Percentiles rank a stretch among this genome's conserved stretches.
Conservation (phyloP, 192 early-diverging fungal species). For the Coemansia sp. region DNA sequence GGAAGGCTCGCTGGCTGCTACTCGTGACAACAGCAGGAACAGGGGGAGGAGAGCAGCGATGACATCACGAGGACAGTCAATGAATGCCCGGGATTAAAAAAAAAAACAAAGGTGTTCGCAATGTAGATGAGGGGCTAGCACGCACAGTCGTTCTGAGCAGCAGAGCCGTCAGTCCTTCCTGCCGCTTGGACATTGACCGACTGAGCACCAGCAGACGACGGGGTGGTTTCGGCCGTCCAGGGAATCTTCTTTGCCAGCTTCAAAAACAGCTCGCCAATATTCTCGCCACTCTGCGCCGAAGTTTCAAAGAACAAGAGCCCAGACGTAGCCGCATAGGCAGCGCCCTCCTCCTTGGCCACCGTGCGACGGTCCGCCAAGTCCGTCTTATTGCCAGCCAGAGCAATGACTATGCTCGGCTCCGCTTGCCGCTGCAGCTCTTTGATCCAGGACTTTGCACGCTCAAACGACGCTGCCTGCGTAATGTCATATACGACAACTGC, state of each 20-base stretch:
- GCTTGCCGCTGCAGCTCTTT: slow-evolving; percentile 92
- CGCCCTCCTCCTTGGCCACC: slow-evolving; percentile 70
- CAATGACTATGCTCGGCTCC: slow-evolving; percentile 88
- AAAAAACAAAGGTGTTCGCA: background rate
- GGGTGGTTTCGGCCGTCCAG: slow-evolving; percentile 18
- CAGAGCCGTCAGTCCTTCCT: slow-evolving; percentile 6
- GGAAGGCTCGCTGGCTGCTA: too few relatives aligned
- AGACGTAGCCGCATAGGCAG: slow-evolving; percentile 71
- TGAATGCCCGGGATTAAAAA: background rate
- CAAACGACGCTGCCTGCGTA: slow-evolving; percentile 79
- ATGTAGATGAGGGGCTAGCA: slow-evolving; percentile 21
- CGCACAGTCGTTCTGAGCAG: slow-evolving; percentile 32
- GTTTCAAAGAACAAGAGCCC: slow-evolving; percentile 89
- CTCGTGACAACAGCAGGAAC: too few relatives aligned
- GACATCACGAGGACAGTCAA: slow-evolving; percentile 1
- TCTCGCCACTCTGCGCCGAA: slow-evolving; percentile 78
- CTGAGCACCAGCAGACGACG: background rate
- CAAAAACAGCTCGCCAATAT: slow-evolving; percentile 80
- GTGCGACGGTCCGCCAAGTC: slow-evolving; percentile 73
- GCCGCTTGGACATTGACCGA: slow-evolving; percentile 33
- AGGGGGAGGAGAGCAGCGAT: background rate
- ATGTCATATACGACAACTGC: slow-evolving; percentile 97
- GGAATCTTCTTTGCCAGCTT: slow-evolving; percentile 82
- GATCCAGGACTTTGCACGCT: slow-evolving; percentile 94
- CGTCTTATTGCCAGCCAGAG: slow-evolving; percentile 94